A percentile compares a stretch with the other conserved stretches of the same genome.
Conservation (phyloP, 805 yeast species). For the Saturnispora diversa region DNA sequence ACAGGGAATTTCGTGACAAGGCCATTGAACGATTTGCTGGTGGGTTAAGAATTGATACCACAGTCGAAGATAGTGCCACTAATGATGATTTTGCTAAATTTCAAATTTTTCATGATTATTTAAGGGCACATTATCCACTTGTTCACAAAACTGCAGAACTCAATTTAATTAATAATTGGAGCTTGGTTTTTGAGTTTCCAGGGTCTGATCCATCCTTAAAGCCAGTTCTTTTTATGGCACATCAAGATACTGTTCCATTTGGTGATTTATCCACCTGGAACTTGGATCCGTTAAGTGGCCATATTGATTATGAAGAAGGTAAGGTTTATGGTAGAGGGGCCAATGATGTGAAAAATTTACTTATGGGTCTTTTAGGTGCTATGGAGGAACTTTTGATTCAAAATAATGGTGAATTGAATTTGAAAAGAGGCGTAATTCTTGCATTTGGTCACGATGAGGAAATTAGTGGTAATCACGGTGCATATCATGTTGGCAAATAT, state of each 20-base stretch:
- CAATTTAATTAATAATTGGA: conserved; percentile 52
- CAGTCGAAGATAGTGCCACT: conserved; percentile 24
- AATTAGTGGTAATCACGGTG: conserved; percentile 55
- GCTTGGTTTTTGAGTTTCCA: conserved; percentile 54
- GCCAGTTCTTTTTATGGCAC: conserved; percentile 67
- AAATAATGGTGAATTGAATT: conserved; percentile 39
- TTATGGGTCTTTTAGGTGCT: conserved; percentile 60
- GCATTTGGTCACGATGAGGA: conserved; percentile 82
- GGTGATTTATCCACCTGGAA: conserved; percentile 53
- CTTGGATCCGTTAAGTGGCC: conserved; percentile 56
- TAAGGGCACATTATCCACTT: conserved; percentile 38
- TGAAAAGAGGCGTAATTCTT: conserved; percentile 48
- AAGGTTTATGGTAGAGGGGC: conserved; percentile 71
- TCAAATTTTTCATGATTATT: conserved; percentile 17
- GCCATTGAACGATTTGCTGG: conserved; percentile 38
- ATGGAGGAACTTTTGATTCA: conserved; percentile 42
- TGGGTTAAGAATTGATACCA: conserved; percentile 48
- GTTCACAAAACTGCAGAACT: conserved; percentile 39
- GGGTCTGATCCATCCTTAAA: conserved; percentile 46
- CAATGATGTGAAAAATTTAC: conserved; percentile 62
- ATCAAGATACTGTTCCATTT: conserved; percentile 76
- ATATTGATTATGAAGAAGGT: conserved; percentile 49
- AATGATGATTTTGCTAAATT: conserved; percentile 19
- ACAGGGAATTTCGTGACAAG: conserved; percentile 26
- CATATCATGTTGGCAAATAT: conserved; percentile 39